Percentiles rank a stretch among this genome's conserved stretches.
Evolutionary conservation across 2,329 filamentous ascomycete genomes (phyloP).

Genomic region (Fusarium buxicola): DNA sequence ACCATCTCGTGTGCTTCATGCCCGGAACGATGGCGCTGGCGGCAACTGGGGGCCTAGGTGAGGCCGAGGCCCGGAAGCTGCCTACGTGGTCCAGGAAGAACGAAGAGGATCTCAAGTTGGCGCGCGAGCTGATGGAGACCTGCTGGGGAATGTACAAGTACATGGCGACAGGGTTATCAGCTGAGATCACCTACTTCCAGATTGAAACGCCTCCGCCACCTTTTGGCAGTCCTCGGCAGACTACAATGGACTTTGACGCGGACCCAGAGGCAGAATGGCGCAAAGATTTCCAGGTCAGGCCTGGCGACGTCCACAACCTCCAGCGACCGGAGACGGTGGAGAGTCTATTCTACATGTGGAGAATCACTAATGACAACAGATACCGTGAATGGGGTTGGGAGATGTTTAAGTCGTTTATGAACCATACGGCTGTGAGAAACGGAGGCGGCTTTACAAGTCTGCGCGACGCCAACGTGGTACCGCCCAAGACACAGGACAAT

Average conservation of each 20-base stretch:
- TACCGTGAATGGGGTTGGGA: slow-evolving; percentile 99
- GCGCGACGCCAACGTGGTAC: slow-evolving; percentile 77
- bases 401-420: slow-evolving; percentile 94
- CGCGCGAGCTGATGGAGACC: slow-evolving; percentile 92
- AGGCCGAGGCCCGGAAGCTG: slow-evolving; percentile 79
- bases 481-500: slow-evolving; percentile 80
- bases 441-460: slow-evolving; percentile 86
- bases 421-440: slow-evolving; percentile 83
- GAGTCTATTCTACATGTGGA: slow-evolving; percentile 97
- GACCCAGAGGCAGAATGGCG: slow-evolving; percentile 73
- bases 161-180: slow-evolving; percentile 90
- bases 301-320: slow-evolving; percentile 89
- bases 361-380: slow-evolving; percentile 88
- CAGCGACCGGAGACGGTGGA: slow-evolving; percentile 98
- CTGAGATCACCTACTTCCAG: slow-evolving; percentile 93
- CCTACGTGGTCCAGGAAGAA: slow-evolving; percentile 80
- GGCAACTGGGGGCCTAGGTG: slow-evolving; percentile 81
- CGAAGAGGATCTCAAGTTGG: slow-evolving; percentile 88
- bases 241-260: slow-evolving; percentile 63
- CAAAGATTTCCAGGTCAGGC: slow-evolving; percentile 82
- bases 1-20: slow-evolving; percentile 97
- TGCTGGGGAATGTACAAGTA: slow-evolving; percentile 98
- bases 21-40: slow-evolving; percentile 93
- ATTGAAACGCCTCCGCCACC: slow-evolving; percentile 74
- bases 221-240: slow-evolving; percentile 63